Evolutionary conservation across 495 filamentous ascomycete genomes (phyloP), one percentile per base, ranked within the genome.

Genomic region (Oidiodendron maius): DNA sequence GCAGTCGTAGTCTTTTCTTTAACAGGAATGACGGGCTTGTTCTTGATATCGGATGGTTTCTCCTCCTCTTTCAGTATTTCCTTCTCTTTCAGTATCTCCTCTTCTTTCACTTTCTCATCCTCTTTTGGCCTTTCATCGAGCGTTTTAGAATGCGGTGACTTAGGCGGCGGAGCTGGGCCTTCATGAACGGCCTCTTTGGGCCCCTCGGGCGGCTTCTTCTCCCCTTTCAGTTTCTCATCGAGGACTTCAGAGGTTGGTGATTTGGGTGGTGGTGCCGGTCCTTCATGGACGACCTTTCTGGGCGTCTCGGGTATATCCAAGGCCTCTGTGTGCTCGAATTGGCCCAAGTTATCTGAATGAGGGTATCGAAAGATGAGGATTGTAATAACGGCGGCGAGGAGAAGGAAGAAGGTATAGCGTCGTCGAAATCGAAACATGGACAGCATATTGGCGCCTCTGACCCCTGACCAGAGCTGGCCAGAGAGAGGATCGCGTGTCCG

Each of bases 371-470:
- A 76, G 17, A 91, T 64, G 13, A 81, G 66, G 36, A 89, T 65
- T 23, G 83, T 64, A 41, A 82, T 64, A 40, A 87, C 62, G 42
- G 80, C 73, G 39, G 87, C 81, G 60, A 87, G 83, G 55, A 86
- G 65, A 40, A 90, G 60, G 51, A 87, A 83, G 40, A 83, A 71
- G 45, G 89, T 82, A 58, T 89, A 91, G 65, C 87, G 76, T 43
- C 89, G 82, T 43, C 89, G 82, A 53, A 86, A 64, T 32, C 87
- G 84, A 48, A 87, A 68, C 89, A 93, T 91, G 25, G 24, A 20
- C 17, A 40, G 17, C 38, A 40, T 40, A 21, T 40, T 40, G 38
- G 8, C 3, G 38, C n/a, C 12, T 9, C 22, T 24, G 24, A 10
- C 22, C 5, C 26, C 26, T 30, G 26, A 30, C 26, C 26, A 30